Conservation (phyloP, 2,329 filamentous ascomycete species). For the Hortaea sp. region DNA sequence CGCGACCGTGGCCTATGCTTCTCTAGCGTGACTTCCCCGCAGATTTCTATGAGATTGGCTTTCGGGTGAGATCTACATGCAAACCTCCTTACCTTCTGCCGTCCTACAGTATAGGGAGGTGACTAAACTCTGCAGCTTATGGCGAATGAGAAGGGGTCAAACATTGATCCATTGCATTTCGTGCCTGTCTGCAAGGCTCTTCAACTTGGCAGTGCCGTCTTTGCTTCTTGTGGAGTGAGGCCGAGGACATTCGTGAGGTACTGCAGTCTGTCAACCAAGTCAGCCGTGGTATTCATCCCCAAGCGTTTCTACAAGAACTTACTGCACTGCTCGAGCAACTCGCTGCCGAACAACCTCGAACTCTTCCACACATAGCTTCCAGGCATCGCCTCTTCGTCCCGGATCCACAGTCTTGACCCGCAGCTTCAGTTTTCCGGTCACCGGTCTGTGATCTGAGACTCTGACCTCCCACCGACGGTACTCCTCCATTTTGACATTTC, state of each 20-base stretch:
- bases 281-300: not conserved
- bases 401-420: conserved; percentile 72
- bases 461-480: conserved; percentile 82
- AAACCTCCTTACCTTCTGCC: no score
- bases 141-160: no score
- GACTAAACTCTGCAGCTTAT: no score
- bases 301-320: conserved; percentile 30
- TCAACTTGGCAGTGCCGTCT: conserved; percentile 9
- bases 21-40: no score
- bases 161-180: no score
- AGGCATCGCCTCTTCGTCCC: conserved; percentile 44
- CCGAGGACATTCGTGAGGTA: conserved; percentile 56
- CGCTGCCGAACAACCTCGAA: conserved; percentile 63
- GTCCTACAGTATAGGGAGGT: no score
- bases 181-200: no score
- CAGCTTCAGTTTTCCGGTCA: conserved; percentile 74
- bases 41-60: no score
- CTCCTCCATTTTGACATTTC: conserved; percentile 75
- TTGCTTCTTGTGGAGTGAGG: conserved; percentile 42
- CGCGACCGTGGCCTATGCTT: no score
- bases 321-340: conserved; percentile 68
- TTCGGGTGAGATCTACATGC: no score
- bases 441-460: conserved; percentile 86
- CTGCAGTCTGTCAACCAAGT: conserved; percentile 41
- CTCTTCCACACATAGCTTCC: conserved; percentile 36